A percentile compares a stretch with the other conserved stretches of the same genome.
phyloP scores from a whole-genome alignment of 2,329 filamentous ascomycete genomes.

The Cladosporium colombiae region DNA sequence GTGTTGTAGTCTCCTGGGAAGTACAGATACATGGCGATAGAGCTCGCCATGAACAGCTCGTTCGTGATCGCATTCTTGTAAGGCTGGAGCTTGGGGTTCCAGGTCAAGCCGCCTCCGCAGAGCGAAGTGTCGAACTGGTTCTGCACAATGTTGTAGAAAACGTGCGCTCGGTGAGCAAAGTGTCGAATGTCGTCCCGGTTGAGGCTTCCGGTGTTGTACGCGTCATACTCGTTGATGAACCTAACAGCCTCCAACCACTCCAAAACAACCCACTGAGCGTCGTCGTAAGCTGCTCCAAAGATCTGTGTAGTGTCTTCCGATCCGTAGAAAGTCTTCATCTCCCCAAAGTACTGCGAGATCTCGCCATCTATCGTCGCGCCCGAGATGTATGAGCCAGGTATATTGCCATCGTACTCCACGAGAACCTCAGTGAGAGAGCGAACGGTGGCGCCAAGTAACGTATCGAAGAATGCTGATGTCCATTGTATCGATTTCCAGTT shows the following conservation, averaged over 20 bases:
- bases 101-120: constrained; percentile 86
- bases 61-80: constrained; percentile 99
- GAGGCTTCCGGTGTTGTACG: constrained; percentile 22
- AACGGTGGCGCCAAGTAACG: constrained; percentile 29
- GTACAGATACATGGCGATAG: constrained; percentile 85
- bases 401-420: constrained; percentile 22
- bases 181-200: constrained; percentile 71
- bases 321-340: constrained; percentile 33
- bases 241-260: constrained; percentile 39
- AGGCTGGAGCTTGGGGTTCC: constrained; percentile 76
- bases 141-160: constrained; percentile 84
- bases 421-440: constrained; percentile 27
- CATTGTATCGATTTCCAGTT: constrained; percentile 36
- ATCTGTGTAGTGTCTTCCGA: constrained; percentile 35
- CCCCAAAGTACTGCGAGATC: constrained; percentile 31
- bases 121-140: constrained; percentile 79
- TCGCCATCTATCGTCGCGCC: constrained; percentile 26
- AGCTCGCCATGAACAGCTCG: constrained; percentile 83
- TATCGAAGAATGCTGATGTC: constrained; percentile 34
- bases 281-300: constrained; percentile 37
- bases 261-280: constrained; percentile 39
- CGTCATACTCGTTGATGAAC: constrained; percentile 34
- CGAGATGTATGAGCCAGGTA: constrained; percentile 20
- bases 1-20: constrained; percentile 79
- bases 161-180: constrained; percentile 78